Evolutionary conservation across 495 filamentous ascomycete species (phyloP), one percentile per base, ranked within the genome.

Genomic region (Halenospora varia): DNA sequence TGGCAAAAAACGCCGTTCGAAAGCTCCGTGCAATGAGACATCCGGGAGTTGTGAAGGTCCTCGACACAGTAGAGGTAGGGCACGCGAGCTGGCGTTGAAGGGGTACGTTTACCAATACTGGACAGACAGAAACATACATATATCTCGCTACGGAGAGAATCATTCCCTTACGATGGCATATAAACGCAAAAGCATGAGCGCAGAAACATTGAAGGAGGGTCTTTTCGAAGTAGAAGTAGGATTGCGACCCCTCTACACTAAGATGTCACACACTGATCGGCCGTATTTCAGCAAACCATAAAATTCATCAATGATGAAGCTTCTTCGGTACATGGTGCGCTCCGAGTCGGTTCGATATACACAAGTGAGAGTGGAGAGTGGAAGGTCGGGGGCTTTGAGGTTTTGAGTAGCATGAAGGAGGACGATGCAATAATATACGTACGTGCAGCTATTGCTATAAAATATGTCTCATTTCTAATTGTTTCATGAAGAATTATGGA

Each of bases 251-350:
- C 40, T 13, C 50, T n/a, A n/a, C n/a, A n/a, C n/a, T n/a, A n/a
- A 10, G 42, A 20, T 46, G 17, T n/a, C 19, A 46, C n/a, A n/a
- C n/a, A n/a, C n/a, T n/a, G n/a, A n/a, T 13, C 2, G 22, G 13
- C 40, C 17, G 23, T 11, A 11, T n/a, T 29, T 48, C 56, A 93
- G 87, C 88, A 89, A 70, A 96, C 94, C 0, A 71, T 97, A 42
- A 95, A 93, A 66, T 98, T 98, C 64, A 89, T 98, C 64, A 97
- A 97, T 65, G 87, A 89, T 29, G 95, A 97, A 62, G 94, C 93
- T 2, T 78, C 86, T 2, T 96, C 91, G 0, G 83, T 97, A 3
- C 94, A 98, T 64, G 94, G 92, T 35, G 89, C 81, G n/a, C 76
- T 97, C 22, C 82, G 89, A 53, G 84, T 87, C 19, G 88, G 89